Evolutionary conservation across 1,284 basidiomycete genomes (phyloP).

Genomic region (Austroboletus niveus): DNA sequence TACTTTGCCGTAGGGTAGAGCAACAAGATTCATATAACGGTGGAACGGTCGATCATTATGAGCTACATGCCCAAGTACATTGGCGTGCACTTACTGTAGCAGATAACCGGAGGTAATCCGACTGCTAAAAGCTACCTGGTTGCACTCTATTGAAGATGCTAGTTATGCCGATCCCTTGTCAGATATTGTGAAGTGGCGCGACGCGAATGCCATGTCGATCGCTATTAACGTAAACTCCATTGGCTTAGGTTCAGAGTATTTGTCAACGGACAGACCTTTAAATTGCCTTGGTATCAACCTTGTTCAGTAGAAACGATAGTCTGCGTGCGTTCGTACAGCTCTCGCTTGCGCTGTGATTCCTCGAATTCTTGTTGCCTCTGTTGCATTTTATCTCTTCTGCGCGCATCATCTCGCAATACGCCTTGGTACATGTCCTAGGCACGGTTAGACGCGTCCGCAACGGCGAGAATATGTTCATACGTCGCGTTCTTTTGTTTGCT

Average conservation of each 20-base stretch:
- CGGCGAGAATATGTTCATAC: slow-evolving; percentile 40
- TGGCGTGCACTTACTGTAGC: slow-evolving; percentile 13
- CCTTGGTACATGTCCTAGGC: slow-evolving; percentile 88
- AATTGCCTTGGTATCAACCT: slow-evolving; percentile 3
- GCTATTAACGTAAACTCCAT: background rate
- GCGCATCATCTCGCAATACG: slow-evolving; percentile 84
- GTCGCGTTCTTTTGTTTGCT: slow-evolving; percentile 85
- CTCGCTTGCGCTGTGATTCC: slow-evolving; percentile 62
- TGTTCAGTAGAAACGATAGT: slow-evolving; percentile 36
- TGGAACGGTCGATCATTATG: slow-evolving; percentile 1
- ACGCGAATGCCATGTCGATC: no score
- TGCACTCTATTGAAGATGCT: slow-evolving; percentile 3
- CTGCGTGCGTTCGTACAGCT: slow-evolving; percentile 68
- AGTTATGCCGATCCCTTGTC: background rate
- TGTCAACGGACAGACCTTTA: slow-evolving; percentile 3
- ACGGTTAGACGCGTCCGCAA: slow-evolving; percentile 7
- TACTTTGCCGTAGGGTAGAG: background rate
- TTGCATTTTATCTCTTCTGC: slow-evolving; percentile 68
- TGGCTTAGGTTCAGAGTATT: background rate
- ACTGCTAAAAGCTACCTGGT: background rate
- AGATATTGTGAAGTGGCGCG: background rate
- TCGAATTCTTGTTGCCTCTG: slow-evolving; percentile 67
- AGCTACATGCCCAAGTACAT: slow-evolving; percentile 10
- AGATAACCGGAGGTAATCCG: slow-evolving; percentile 1
- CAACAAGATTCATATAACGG: slow-evolving; percentile 1